phyloP scores from a whole-genome alignment of 2,329 filamentous ascomycete species.

The Plectosphaerella plurivora region DNA sequence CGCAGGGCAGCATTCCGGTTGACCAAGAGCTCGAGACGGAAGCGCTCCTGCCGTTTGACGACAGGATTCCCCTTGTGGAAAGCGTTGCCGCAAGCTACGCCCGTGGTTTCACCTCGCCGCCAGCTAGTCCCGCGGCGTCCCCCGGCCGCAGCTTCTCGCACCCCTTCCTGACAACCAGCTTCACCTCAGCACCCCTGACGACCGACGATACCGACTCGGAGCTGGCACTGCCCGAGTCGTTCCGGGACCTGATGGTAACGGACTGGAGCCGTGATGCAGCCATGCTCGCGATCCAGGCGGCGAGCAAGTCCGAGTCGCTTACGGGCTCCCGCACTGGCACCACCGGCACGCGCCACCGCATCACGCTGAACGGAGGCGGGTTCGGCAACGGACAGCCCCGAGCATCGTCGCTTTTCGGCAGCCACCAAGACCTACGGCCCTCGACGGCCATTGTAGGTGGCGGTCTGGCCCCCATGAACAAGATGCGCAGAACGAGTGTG shows the following conservation, averaged over 20 bases:
- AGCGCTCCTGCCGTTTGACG: constrained; percentile 70
- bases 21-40: constrained; percentile 53
- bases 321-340: constrained; percentile 69
- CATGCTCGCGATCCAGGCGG: constrained; percentile 63
- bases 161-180: constrained; percentile 45
- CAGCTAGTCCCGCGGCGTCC: constrained; percentile 65
- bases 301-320: constrained; percentile 68
- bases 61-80: constrained; percentile 66
- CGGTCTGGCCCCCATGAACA: constrained; percentile 28
- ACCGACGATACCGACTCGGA: constrained; percentile 17
- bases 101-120: constrained; percentile 55
- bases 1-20: constrained; percentile 40
- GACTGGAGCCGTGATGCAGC: constrained; percentile 78
- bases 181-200: neutral
- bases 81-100: constrained; percentile 70
- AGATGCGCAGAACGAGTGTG: constrained; percentile 49
- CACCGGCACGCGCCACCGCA: constrained; percentile 47
- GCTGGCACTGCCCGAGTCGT: constrained; percentile 58
- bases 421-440: constrained; percentile 45
- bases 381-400: constrained; percentile 29
- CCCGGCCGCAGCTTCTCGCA: constrained; percentile 61
- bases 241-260: constrained; percentile 71
- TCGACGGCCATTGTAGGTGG: constrained; percentile 34
- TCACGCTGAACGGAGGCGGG: constrained; percentile 51
- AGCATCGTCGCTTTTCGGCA: constrained; percentile 44